Evolutionary conservation across 768 basidiomycete genomes (phyloP).

Genomic region (Tricholoma sp.): DNA sequence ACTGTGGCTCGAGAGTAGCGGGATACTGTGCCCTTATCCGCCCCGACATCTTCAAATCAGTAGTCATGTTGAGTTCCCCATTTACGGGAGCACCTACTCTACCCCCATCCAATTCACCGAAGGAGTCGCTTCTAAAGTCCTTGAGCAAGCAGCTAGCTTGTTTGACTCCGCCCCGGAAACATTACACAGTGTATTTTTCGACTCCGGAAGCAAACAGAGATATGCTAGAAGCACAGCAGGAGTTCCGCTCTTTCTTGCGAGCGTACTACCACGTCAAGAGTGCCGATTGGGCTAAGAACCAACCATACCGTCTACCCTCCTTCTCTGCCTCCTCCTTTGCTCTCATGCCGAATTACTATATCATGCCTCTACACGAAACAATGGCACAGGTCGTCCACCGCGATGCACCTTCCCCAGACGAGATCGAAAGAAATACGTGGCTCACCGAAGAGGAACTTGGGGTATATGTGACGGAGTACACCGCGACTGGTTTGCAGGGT

Average conservation of each 20-base stretch:
- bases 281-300: conserved; percentile 40
- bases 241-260: conserved; percentile 44
- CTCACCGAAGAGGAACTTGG: conserved; percentile 42
- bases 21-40: conserved; percentile 48
- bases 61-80: conserved; percentile 58
- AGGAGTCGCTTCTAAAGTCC: conserved; percentile 10
- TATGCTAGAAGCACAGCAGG: conserved; percentile 37
- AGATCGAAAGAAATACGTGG: conserved; percentile 34
- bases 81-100: conserved; percentile 42
- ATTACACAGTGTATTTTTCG: conserved; percentile 50
- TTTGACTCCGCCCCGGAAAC: conserved; percentile 49
- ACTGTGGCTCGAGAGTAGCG: conserved; percentile 52
- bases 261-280: conserved; percentile 55
- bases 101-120: conserved; percentile 5
- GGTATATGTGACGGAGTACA: conserved; percentile 46
- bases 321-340: conserved; percentile 30
- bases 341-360: conserved; percentile 51
- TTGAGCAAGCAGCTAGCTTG: conserved; percentile 26
- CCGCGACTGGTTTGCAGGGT: conserved; percentile 57
- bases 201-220: conserved; percentile 41
- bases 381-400: conserved; percentile 46
- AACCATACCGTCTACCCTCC: conserved; percentile 31
- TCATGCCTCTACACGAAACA: conserved; percentile 49
- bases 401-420: conserved; percentile 26
- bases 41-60: conserved; percentile 50